These are phyloP conservation scores for Pleurostoma richardsiae DNA, from an alignment of 2,329 filamentous ascomycete genomes.

Conservation along the genomic window DNA sequence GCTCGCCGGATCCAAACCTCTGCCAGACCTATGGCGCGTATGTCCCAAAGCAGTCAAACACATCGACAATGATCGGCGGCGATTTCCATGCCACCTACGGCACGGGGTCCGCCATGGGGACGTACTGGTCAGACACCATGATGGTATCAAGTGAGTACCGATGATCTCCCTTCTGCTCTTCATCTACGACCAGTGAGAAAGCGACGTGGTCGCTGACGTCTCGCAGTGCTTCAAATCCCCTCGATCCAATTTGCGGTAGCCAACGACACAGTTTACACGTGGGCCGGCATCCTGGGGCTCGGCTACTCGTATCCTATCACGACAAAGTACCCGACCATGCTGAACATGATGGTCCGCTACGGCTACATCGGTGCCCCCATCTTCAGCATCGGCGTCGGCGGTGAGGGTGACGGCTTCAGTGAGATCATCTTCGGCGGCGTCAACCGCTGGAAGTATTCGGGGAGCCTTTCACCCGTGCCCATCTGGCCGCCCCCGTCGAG, in stretches of 20 bases:
- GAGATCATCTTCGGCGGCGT: slow-evolving; percentile 41
- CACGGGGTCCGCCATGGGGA: slow-evolving; percentile 24
- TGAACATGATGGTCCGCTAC: slow-evolving; percentile 25
- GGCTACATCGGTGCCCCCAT: slow-evolving; percentile 26
- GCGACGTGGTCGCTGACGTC: neutral
- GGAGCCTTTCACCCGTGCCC: slow-evolving; percentile 14
- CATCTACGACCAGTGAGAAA: too few species aligned
- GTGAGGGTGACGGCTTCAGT: slow-evolving; percentile 23
- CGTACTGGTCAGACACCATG: slow-evolving; percentile 25
- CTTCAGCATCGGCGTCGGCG: slow-evolving; percentile 28
- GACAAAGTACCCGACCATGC: slow-evolving; percentile 25
- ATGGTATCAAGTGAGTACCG: slow-evolving; percentile 19
- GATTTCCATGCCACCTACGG: slow-evolving; percentile 23
- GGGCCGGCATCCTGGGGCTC: slow-evolving; percentile 28
- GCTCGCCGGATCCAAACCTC: slow-evolving; percentile 21
- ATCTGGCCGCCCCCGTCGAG: slow-evolving; percentile 27
- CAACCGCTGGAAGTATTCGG: slow-evolving; percentile 36
- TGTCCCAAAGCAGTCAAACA: slow-evolving; percentile 22
- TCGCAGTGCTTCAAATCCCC: slow-evolving; percentile 22
- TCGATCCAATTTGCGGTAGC: slow-evolving; percentile 27
- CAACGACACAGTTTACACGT: slow-evolving; percentile 26
- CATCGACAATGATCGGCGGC: slow-evolving; percentile 17
- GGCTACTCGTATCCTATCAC: slow-evolving; percentile 27
- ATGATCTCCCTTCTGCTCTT: neutral
- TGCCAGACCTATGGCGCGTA: slow-evolving; percentile 26